A percentile compares a stretch with the other conserved stretches of the same genome.
phyloP scores from a whole-genome alignment of 2,329 filamentous ascomycete species.

The Sclerotinia trifoliorum region DNA sequence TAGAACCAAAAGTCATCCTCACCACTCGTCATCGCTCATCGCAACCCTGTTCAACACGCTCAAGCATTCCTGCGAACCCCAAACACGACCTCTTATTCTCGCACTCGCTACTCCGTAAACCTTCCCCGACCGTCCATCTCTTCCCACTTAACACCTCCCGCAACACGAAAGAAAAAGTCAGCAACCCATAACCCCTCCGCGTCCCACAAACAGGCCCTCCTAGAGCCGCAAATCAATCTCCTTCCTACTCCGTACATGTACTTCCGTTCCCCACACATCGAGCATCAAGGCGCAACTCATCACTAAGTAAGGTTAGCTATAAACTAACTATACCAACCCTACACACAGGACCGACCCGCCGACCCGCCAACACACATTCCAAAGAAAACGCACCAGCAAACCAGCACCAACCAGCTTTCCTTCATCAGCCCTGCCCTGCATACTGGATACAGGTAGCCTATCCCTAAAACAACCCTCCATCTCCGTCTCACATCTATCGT shows the following conservation, averaged over 20 bases:
- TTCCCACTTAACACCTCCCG: background rate
- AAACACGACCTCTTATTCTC: constrained; percentile 13
- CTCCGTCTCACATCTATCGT: constrained; percentile 6
- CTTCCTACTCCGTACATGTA: background rate
- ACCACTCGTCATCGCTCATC: constrained; percentile 3
- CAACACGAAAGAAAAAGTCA: constrained; percentile 8
- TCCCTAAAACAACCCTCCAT: background rate
- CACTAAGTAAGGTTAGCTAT: background rate
- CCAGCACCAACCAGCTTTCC: constrained; percentile 19
- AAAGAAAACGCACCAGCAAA: constrained; percentile 1
- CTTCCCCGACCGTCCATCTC: background rate
- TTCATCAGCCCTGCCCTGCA: constrained; percentile 23
- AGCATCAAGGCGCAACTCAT: constrained; percentile 3
- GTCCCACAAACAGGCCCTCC: constrained; percentile 12
- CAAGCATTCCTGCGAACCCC: background rate
- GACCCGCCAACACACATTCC: constrained; percentile 19
- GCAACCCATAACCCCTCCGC: background rate
- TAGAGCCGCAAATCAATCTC: constrained; percentile 11
- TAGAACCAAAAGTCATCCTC: background rate
- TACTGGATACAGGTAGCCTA: constrained; percentile 9
- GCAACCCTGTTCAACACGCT: constrained; percentile 9
- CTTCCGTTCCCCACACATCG: background rate
- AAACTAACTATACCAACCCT: background rate
- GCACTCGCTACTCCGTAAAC: background rate
- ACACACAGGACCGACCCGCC: constrained; percentile 15